Evolutionary conservation across 257 asterid genomes (phyloP), one percentile per base, ranked within the genome.

Genomic region (Primulina huaijiensis): DNA sequence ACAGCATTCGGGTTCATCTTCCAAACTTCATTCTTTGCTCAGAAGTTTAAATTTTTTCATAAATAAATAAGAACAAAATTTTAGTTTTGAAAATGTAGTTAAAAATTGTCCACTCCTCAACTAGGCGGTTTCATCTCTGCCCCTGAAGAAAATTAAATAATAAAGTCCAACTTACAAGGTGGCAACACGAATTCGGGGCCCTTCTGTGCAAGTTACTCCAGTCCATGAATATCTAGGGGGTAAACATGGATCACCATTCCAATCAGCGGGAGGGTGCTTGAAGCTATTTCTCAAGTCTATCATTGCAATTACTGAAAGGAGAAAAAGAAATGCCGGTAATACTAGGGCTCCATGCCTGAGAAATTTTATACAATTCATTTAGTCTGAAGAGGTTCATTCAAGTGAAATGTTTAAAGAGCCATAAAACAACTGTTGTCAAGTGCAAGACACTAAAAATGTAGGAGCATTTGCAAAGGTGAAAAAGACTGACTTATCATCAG

Each of bases 201-300:
- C 97, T 67, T 67, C 82, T 16, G 89, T 81, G 75, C 99, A 94
- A 69, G 90, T 82, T 76, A 94, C 85, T 65, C 99, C 99, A 23
- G 97, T 85, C 99, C 99, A 94, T 23, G 86, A 58, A 82, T 87
- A 89, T 69, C 67, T 80, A 53, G 76, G 80, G 29, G 99, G 99
- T 70, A 89, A 78, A 82, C 99, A 94, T 0, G 99, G 99, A 81
- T 94, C 99, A 38, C 99, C 97, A 23, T 79, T 70, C 99, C 99
- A 94, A 78, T 94, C 97, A 35, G 82, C 70, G 1, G 97, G 99
- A 75, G 95, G 86, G 81, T 85, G 85, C 78, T 33, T 74, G 81
- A 94, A 88, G 57, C 92, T 83, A 37, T 59, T 69, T 78, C 83
- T 88, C 77, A 94, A 69, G 61, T 73, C 69, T 82, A 85, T 85